Base-by-base conservation (phyloP, 1,284 basidiomycete species). In the Ustilago shanxiensis region DNA sequence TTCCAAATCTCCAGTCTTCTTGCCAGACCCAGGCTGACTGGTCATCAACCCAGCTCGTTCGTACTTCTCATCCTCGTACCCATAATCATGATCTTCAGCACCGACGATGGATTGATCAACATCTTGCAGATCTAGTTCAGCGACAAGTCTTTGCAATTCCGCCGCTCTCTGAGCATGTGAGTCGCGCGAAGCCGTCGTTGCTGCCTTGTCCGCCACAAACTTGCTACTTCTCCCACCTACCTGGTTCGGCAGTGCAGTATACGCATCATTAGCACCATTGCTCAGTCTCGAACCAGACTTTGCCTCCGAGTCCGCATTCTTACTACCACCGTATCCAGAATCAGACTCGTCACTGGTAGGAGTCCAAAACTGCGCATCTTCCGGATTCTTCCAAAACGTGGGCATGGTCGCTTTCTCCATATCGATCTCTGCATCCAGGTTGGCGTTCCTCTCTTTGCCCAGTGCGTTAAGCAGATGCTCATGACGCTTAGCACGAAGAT, bases 381-480 rank as follows among this genome's bases (percentile, higher is more conserved):
- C 55, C 2, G 60, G 62, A 29, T 74, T 56, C 56, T 70, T 78
- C 75, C 75, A 80, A 33, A 78, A 80, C 20, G 61, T 69, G 18
- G 73, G 73, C 50, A 76, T 37, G 14, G 33, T 49, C 11, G 66
- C 76, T 59, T 74, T 72, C 58, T 76, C 73, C 44, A 72, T 33
- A 37, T 79, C 71, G 28, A 72, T 64, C 39, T 80, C 69, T 13
- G 63, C 61, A 22, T 82, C 76, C 20, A 68, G 50, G 26, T 58
- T 60, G 7, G 65, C 65, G 6, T 49, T 59, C 13, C 82, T 57
- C 37, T 78, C 58, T 26, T 56, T 66, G 29, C 79, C 80, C 8
- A 81, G 56, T 3, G 80, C 82, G 20, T 75, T 76, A 47, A 73
- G 60, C 18, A 82, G 60, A 54, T 79, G 79, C 35, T 69, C 20